Conservation (phyloP, 164 flowering plant genomes). For the Vitis rotundifolia region DNA sequence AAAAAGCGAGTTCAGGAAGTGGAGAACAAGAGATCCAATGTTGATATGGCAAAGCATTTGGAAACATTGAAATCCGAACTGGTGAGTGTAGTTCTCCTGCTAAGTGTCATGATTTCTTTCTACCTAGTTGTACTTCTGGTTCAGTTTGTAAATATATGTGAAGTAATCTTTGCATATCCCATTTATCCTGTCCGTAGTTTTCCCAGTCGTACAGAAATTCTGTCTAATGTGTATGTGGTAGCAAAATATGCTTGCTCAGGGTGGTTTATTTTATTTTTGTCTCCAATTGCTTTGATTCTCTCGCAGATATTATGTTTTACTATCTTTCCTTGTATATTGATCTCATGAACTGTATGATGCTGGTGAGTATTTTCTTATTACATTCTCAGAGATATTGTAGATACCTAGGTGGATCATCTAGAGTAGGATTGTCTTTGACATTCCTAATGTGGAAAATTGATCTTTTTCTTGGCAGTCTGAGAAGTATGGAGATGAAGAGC, state of each 20-base stretch:
- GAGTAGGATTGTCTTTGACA: not conserved
- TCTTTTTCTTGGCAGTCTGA: slow-evolving; percentile 52
- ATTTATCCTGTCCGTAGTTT: too few relatives aligned
- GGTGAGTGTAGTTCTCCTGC: slow-evolving; percentile 41
- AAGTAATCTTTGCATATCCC: too few relatives aligned
- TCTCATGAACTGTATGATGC: too few relatives aligned
- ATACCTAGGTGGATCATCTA: not conserved
- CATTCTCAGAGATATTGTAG: too few relatives aligned
- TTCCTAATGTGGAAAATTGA: not conserved
- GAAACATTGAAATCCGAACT: slow-evolving; percentile 70
- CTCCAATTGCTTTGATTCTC: too few relatives aligned
- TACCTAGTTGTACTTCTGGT: not conserved
- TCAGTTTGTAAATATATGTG: not conserved
- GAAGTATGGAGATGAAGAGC: slow-evolving; percentile 61
- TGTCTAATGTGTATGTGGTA: too few relatives aligned
- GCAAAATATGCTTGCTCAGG: too few relatives aligned
- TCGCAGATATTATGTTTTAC: too few relatives aligned
- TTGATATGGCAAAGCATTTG: slow-evolving; percentile 69
- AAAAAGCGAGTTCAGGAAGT: slow-evolving; percentile 78
- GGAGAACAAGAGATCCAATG: slow-evolving; percentile 69
- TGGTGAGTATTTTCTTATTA: too few relatives aligned
- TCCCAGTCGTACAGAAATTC: too few relatives aligned
- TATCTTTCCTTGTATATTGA: too few relatives aligned
- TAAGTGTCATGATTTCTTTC: not conserved
- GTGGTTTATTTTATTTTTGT: too few relatives aligned